A percentile compares a stretch with the other conserved stretches of the same genome.
These are phyloP conservation scores for Cutaneotrichosporon curvatum DNA, from an alignment of 1,284 basidiomycete genomes.

Conservation along the genomic window DNA sequence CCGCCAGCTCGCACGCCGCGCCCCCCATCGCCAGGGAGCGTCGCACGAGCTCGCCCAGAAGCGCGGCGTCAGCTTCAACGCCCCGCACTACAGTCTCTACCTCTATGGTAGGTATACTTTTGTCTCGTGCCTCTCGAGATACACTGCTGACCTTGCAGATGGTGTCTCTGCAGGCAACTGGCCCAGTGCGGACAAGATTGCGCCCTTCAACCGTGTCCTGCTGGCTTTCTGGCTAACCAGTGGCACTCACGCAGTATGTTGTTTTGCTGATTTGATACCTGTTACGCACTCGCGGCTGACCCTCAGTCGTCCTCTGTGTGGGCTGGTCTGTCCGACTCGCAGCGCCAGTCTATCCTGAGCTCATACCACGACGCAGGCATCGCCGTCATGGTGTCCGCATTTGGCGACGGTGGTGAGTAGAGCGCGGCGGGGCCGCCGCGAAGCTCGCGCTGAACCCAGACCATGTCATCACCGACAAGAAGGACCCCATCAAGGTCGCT, in stretches of 20 bases:
- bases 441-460: constrained; percentile 7
- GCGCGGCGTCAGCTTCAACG: constrained; percentile 17
- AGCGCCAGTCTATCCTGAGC: constrained; percentile 18
- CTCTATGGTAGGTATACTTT: constrained; percentile 22
- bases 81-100: constrained; percentile 42
- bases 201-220: constrained; percentile 46
- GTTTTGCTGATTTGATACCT: neutral
- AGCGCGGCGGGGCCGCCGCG: too few species aligned
- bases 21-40: too few species aligned
- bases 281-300: too few species aligned
- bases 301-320: neutral
- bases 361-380: constrained; percentile 46
- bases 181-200: constrained; percentile 11
- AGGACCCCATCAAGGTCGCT: constrained; percentile 3
- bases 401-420: constrained; percentile 42
- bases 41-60: constrained; percentile 3
- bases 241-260: constrained; percentile 33
- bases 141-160: constrained; percentile 9
- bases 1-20: too few species aligned
- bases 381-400: constrained; percentile 5
- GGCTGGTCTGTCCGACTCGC: neutral
- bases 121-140: constrained; percentile 15
- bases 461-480: constrained; percentile 11
- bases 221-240: constrained; percentile 49
- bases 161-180: constrained; percentile 31